Evolutionary conservation across 352 stramenopile species (phyloP).

Genomic region (Achlya hypogyna): DNA sequence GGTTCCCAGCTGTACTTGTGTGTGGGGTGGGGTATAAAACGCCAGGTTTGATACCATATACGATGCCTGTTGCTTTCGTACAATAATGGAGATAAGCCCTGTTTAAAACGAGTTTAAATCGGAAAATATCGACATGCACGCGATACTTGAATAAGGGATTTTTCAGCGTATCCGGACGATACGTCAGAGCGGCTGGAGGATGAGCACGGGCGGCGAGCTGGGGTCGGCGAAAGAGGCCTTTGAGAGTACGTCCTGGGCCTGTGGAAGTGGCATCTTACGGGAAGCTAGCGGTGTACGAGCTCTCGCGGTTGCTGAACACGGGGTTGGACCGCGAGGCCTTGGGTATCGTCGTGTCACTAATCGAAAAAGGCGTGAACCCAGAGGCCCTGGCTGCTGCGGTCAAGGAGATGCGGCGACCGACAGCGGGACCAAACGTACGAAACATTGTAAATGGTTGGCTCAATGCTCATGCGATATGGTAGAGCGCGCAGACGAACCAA

Average conservation of each 20-base stretch:
- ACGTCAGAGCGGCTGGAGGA: neutral
- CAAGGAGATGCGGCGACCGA: slow-evolving; percentile 61
- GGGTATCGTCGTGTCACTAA: slow-evolving; percentile 75
- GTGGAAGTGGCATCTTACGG: neutral
- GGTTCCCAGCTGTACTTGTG: too few species aligned
- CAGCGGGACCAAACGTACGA: too few species aligned
- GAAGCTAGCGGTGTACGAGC: slow-evolving; percentile 73
- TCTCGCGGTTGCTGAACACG: slow-evolving; percentile 85
- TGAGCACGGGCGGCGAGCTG: neutral
- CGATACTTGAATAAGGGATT: neutral
- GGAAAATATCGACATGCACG: too few species aligned
- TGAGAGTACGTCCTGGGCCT: neutral
- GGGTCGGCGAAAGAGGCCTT: slow-evolving; percentile 11
- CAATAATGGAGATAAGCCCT: too few species aligned
- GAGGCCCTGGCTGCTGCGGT: slow-evolving; percentile 82
- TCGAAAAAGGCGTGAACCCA: slow-evolving; percentile 86
- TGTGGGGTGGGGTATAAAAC: too few species aligned
- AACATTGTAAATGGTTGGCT: neutral
- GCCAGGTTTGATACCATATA: too few species aligned
- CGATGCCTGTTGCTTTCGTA: too few species aligned
- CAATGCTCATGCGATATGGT: neutral
- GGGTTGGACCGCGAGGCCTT: slow-evolving; percentile 84
- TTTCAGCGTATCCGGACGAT: neutral
- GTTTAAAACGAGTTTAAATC: too few species aligned
- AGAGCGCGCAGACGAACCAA: neutral